Conservation (phyloP, 2,329 filamentous ascomycete species). For the Neofusicoccum parvum region DNA sequence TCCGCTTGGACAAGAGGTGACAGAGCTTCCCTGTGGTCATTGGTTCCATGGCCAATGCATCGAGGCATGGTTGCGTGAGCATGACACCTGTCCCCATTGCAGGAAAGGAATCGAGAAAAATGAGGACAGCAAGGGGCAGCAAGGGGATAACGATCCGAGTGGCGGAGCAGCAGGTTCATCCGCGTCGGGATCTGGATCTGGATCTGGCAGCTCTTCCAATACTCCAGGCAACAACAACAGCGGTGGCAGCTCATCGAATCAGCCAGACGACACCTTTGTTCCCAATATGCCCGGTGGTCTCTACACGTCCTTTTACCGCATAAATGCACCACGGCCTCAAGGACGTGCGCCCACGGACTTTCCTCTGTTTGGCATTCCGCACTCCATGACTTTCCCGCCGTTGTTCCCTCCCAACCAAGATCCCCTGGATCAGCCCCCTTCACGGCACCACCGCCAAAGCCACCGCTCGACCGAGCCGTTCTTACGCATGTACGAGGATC, state of each 20-base stretch:
- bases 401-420: not conserved
- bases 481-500: not conserved
- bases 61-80: slow-evolving; percentile 79
- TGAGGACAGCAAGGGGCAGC: slow-evolving; percentile 24
- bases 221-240: not conserved
- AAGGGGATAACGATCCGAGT: not conserved
- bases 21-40: slow-evolving; percentile 82
- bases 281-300: slow-evolving; percentile 16
- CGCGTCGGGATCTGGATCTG: slow-evolving; percentile 4
- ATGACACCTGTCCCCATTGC: slow-evolving; percentile 90
- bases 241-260: not conserved
- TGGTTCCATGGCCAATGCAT: slow-evolving; percentile 91
- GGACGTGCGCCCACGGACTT: not conserved
- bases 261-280: not conserved
- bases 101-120: slow-evolving; percentile 53
- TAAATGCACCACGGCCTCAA: not conserved
- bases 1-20: slow-evolving; percentile 70
- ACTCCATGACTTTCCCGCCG: not conserved
- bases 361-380: not conserved
- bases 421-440: not conserved
- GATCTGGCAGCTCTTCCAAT: not conserved
- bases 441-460: not conserved
- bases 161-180: slow-evolving; percentile 10
- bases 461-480: not conserved
- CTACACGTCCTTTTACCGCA: not conserved